Evolutionary conservation across 140 eudicot species (phyloP).

Genomic region (Bidens hawaiensis): DNA sequence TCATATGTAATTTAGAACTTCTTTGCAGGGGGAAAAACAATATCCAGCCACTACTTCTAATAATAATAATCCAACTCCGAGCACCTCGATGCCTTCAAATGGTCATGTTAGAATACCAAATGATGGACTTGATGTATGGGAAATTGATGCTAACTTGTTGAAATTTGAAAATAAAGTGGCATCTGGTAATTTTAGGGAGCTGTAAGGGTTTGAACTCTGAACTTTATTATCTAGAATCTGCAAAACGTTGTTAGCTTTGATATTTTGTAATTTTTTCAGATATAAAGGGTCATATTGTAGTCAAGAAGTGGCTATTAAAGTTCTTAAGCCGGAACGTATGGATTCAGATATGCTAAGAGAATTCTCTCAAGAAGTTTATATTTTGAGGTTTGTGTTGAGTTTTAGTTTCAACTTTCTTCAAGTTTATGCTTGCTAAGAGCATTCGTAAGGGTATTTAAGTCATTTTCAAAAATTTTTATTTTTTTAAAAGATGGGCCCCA

Average conservation of each 20-base stretch:
- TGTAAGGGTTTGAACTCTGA: constrained; percentile 41
- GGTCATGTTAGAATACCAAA: constrained; percentile 65
- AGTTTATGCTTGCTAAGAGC: neutral
- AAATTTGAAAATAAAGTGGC: constrained; percentile 65
- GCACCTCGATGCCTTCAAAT: constrained; percentile 18
- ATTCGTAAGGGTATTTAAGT: too few relatives aligned
- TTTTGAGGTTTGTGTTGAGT: constrained; percentile 54
- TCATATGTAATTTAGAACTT: constrained; percentile 1
- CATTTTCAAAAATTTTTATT: too few relatives aligned
- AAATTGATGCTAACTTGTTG: constrained; percentile 52
- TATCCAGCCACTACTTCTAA: constrained; percentile 29
- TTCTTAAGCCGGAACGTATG: constrained; percentile 65
- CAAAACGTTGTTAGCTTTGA: constrained; percentile 5
- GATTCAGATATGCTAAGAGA: constrained; percentile 67
- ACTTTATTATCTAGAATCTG: neutral
- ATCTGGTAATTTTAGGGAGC: constrained; percentile 79
- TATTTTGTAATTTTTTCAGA: constrained; percentile 31
- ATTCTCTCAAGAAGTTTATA: constrained; percentile 75
- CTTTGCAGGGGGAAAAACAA: constrained; percentile 36
- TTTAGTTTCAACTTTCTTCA: neutral
- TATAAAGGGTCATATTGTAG: constrained; percentile 80
- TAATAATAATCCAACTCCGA: constrained; percentile 26
- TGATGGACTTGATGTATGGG: constrained; percentile 86
- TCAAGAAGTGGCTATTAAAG: constrained; percentile 84
- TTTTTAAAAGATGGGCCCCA: too few relatives aligned